phyloP scores from a whole-genome alignment of 164 flowering plant genomes.

The Umbellularia californica region DNA sequence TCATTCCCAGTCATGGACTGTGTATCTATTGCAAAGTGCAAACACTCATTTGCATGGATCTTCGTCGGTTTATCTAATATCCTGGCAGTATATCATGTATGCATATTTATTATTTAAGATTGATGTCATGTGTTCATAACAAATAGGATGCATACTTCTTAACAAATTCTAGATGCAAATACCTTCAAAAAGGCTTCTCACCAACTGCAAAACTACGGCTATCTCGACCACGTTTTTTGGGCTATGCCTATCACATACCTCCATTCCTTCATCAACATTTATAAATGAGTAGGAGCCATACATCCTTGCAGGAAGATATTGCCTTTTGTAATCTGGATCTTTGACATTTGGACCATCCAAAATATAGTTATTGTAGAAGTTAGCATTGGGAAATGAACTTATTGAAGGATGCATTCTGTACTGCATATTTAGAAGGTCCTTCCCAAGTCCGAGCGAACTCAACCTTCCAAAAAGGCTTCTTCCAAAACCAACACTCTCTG shows the following conservation, averaged over 20 bases:
- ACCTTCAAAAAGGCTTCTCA: slow-evolving; percentile 37
- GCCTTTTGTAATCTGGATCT: slow-evolving; percentile 15
- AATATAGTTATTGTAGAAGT: slow-evolving; percentile 31
- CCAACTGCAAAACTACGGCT: slow-evolving; percentile 27
- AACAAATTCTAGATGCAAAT: slow-evolving; percentile 1
- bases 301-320: slow-evolving; percentile 35
- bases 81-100: slow-evolving; percentile 21
- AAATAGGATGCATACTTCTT: neutral
- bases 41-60: neutral
- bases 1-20: no score
- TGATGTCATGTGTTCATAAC: neutral
- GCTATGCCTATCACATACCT: slow-evolving; percentile 23
- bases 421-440: slow-evolving; percentile 42
- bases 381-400: slow-evolving; percentile 43
- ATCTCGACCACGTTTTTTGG: slow-evolving; percentile 37
- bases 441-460: slow-evolving; percentile 22
- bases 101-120: no score
- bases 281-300: slow-evolving; percentile 50
- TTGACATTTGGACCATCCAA: slow-evolving; percentile 32
- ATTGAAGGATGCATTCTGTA: slow-evolving; percentile 60
- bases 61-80: neutral
- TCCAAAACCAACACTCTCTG: slow-evolving; percentile 39
- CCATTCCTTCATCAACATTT: slow-evolving; percentile 26
- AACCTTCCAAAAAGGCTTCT: slow-evolving; percentile 53
- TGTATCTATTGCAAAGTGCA: no score